phyloP scores from a whole-genome alignment of 1,139 yeast genomes.

The Diutina catenulata region DNA sequence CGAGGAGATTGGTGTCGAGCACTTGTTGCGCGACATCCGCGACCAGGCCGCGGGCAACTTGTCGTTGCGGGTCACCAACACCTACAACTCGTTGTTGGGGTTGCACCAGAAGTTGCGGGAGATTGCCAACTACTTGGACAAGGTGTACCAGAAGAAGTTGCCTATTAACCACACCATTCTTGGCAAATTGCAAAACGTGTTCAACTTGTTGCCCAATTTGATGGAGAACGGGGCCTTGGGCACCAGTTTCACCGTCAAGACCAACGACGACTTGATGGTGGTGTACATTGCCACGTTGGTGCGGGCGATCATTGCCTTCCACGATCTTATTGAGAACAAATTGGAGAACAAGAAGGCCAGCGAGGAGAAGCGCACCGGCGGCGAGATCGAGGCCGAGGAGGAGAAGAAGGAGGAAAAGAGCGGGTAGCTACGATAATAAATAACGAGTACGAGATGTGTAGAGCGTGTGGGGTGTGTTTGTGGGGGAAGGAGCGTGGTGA shows the following conservation, averaged over 20 bases:
- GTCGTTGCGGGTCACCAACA: slow-evolving; percentile 78
- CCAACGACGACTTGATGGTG: slow-evolving; percentile 93
- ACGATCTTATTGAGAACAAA: slow-evolving; percentile 92
- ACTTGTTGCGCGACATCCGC: slow-evolving; percentile 81
- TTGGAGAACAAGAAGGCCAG: slow-evolving; percentile 55
- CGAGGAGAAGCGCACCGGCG: not conserved
- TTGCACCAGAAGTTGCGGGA: slow-evolving; percentile 71
- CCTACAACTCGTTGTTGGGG: slow-evolving; percentile 79
- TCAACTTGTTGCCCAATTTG: slow-evolving; percentile 83
- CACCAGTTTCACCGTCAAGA: slow-evolving; percentile 78
- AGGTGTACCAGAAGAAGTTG: slow-evolving; percentile 56
- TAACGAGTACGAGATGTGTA: too few species aligned
- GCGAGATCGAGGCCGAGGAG: not conserved
- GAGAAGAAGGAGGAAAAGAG: not conserved
- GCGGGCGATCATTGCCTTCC: slow-evolving; percentile 91
- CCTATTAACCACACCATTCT: slow-evolving; percentile 87
- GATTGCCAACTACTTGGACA: slow-evolving; percentile 68
- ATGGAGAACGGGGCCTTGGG: slow-evolving; percentile 35
- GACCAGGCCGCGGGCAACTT: slow-evolving; percentile 95
- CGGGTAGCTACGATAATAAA: too few species aligned
- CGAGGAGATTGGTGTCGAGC: slow-evolving; percentile 98
- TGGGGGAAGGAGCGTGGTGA: too few species aligned
- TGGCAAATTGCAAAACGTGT: slow-evolving; percentile 89
- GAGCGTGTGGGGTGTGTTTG: too few species aligned
- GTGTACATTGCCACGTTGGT: slow-evolving; percentile 83